Base-by-base conservation (phyloP, 2,329 filamentous ascomycete species). In the Aspergillus chevalieri region DNA sequence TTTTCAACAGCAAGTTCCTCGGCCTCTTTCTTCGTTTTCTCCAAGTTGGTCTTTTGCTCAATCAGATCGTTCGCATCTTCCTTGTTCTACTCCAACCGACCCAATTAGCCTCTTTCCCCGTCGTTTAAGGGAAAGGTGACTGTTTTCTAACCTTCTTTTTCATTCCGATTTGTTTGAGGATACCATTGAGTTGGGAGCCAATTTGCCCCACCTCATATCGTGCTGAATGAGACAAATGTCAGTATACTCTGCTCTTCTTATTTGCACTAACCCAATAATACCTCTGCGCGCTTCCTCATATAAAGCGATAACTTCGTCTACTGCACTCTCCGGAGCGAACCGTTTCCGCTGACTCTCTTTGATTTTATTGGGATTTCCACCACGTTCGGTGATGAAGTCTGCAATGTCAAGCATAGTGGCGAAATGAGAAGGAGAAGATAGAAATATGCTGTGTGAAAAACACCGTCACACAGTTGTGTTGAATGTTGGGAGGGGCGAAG, bases 281-380 rank as follows among this genome's bases (percentile, higher is more conserved):
- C 83, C 89, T 74, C 79, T 83, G 62, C 88, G 82, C 72, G 92
- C 88, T 62, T 92, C 89, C 67, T 95, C 87, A 68, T 87, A 96
- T 66, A 94, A 76, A 19, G 79, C 79, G 66, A 96, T 93, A 52
- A 97, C 83, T 74, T 95, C 86, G 74, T 98, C 92, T 22, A 98
- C 92, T 44, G 86, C 77, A 65, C 89, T 87, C 64, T 90, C 87
- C 12, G 84, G 79, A 44, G 89, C 91, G 75, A 83, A 81, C 61
- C 93, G 85, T 66, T 84, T 84, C 60, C 86, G 82, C 74, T 98
- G 93, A 57, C 87, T 93, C 71, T 96, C 89, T 70, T 87, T 87
- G 72, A 98, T 93, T 75, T 84, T 85, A 66, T 95, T 86, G 14
- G 90, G 89, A 74, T 97, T 83, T 61, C 93, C 93, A 58, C 92